Conservation (phyloP, 331 rosid species). For the Spiraea crenata region DNA sequence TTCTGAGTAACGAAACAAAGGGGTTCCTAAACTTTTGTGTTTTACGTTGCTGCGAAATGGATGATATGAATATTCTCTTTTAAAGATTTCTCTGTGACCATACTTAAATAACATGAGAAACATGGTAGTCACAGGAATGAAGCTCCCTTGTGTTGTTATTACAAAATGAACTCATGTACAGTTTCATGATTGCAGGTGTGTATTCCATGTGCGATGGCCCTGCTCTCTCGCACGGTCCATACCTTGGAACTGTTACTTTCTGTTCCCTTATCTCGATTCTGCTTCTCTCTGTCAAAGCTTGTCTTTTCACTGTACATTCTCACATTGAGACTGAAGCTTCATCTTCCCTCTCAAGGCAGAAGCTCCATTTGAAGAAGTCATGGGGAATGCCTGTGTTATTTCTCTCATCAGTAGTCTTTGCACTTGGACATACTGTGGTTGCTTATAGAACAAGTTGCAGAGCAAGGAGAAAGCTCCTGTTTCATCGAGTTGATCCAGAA, state of each 20-base stretch:
- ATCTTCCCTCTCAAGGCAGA: constrained; percentile 68
- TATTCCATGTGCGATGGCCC: constrained; percentile 89
- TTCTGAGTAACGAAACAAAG: background rate
- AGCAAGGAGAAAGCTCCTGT: constrained; percentile 85
- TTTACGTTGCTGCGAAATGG: background rate
- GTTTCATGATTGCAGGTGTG: constrained; percentile 61
- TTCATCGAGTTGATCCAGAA: constrained; percentile 91
- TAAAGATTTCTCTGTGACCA: background rate
- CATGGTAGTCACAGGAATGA: background rate
- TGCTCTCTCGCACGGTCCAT: constrained; percentile 90
- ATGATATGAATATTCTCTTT: background rate
- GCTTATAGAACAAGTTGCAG: constrained; percentile 97
- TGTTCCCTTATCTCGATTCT: constrained; percentile 69
- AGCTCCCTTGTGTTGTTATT: background rate
- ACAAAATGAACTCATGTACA: background rate
- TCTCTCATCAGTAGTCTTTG: constrained; percentile 89
- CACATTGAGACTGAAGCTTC: constrained; percentile 84
- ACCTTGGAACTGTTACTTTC: constrained; percentile 87
- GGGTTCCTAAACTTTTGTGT: background rate
- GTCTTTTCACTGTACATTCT: constrained; percentile 82
- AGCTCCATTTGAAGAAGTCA: constrained; percentile 87
- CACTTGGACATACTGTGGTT: constrained; percentile 93
- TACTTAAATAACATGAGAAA: background rate
- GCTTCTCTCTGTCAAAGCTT: constrained; percentile 83
- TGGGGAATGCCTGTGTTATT: constrained; percentile 99